Evolutionary conservation across 495 filamentous ascomycete genomes (phyloP).

Genomic region (Tuber microsphaerosporum): DNA sequence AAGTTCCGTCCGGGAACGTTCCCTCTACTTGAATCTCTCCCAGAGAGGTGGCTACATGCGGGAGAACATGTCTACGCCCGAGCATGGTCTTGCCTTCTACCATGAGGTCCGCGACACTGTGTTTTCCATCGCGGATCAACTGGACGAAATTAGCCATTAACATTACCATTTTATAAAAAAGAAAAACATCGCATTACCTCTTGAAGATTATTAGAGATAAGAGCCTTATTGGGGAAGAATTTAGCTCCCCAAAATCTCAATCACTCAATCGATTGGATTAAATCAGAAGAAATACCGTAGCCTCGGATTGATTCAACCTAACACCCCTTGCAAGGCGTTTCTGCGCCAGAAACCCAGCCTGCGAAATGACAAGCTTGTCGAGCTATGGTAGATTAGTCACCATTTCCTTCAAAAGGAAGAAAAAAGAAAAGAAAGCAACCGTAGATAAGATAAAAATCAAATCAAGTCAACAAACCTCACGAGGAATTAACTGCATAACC

Average conservation of each 20-base stretch:
- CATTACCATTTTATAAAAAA: neutral
- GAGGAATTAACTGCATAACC: conserved; percentile 26
- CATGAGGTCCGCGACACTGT: conserved; percentile 91
- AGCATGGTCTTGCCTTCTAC: conserved; percentile 82
- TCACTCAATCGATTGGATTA: conserved; percentile 3
- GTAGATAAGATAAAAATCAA: neutral
- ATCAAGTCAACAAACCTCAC: conserved; percentile 19
- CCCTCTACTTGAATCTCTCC: conserved; percentile 87
- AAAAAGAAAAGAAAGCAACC: neutral
- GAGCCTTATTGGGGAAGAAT: conserved; percentile 52
- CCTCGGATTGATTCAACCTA: conserved; percentile 84
- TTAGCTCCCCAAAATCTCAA: neutral
- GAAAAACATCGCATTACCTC: conserved; percentile 50
- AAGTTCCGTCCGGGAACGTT: conserved; percentile 84
- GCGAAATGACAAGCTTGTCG: conserved; percentile 92
- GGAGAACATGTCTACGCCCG: conserved; percentile 85
- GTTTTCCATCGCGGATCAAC: conserved; percentile 93
- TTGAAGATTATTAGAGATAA: conserved; percentile 85
- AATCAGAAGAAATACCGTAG: conserved; percentile 55
- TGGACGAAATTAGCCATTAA: conserved; percentile 35
- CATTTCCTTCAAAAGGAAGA: neutral
- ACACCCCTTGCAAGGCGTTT: conserved; percentile 80
- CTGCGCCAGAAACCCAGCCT: conserved; percentile 83
- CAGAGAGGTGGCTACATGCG: conserved; percentile 68
- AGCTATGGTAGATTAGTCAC: conserved; percentile 51